Evolutionary conservation across 768 basidiomycete genomes (phyloP).

Genomic region (Ramaria sp.): DNA sequence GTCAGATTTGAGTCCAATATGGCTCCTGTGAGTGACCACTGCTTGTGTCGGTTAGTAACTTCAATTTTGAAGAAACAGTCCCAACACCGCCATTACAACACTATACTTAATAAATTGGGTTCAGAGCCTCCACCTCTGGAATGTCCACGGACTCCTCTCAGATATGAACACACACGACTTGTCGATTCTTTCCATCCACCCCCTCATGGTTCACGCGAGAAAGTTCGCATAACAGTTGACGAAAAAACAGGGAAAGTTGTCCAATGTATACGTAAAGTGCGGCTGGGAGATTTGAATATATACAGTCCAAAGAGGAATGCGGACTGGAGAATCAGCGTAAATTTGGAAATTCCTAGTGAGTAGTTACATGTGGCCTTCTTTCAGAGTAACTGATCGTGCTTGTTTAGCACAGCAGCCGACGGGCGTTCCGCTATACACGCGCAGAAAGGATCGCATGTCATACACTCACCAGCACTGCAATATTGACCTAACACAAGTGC

Average conservation of each 20-base stretch:
- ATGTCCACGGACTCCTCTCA: slow-evolving; percentile 44
- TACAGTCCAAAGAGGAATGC: slow-evolving; percentile 69
- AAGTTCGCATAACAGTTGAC: slow-evolving; percentile 77
- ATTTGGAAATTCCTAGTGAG: slow-evolving; percentile 79
- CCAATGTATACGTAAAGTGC: slow-evolving; percentile 66
- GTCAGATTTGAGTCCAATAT: slow-evolving; percentile 88
- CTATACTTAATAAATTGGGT: slow-evolving; percentile 74
- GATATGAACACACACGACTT: slow-evolving; percentile 67
- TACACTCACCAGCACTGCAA: slow-evolving; percentile 90
- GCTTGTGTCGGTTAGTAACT: slow-evolving; percentile 15
- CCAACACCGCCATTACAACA: slow-evolving; percentile 85
- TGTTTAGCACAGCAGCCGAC: slow-evolving; percentile 52
- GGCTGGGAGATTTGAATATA: slow-evolving; percentile 83
- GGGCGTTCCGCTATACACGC: slow-evolving; percentile 46
- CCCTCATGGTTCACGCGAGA: slow-evolving; percentile 23
- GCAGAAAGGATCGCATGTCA: slow-evolving; percentile 83
- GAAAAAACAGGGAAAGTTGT: slow-evolving; percentile 55
- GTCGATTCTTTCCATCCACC: slow-evolving; percentile 67
- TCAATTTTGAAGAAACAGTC: slow-evolving; percentile 29
- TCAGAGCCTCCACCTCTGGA: slow-evolving; percentile 39
- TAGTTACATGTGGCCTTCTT: slow-evolving; percentile 11
- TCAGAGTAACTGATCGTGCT: neutral
- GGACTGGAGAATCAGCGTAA: slow-evolving; percentile 93
- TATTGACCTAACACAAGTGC: slow-evolving; percentile 92
- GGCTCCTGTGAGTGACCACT: slow-evolving; percentile 51